Conservation (phyloP, 306 rosid genomes). For the Pueraria montana region DNA sequence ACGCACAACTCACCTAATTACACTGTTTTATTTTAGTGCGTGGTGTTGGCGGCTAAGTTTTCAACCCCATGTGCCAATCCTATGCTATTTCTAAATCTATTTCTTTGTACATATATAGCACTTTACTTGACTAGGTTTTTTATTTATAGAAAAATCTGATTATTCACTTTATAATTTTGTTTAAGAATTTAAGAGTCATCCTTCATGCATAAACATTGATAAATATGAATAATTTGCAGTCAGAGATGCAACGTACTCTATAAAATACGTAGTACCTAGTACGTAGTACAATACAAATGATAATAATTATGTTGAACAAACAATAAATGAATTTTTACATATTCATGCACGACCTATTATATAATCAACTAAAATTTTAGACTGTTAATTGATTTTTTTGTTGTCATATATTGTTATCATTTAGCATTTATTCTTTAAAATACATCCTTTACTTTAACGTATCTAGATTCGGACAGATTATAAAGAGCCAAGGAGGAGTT, state of each 20-base stretch:
- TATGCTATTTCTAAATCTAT: no score
- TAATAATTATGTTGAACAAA: background rate
- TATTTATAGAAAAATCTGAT: background rate
- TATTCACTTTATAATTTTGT: background rate
- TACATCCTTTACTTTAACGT: background rate
- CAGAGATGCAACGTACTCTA: background rate
- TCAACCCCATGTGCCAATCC: background rate
- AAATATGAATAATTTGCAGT: background rate
- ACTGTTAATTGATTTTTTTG: background rate
- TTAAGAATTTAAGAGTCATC: background rate
- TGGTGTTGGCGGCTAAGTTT: background rate
- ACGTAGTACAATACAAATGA: background rate
- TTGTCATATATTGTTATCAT: background rate
- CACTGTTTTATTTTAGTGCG: background rate
- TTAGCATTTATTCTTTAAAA: background rate
- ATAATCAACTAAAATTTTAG: background rate
- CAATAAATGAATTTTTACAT: background rate
- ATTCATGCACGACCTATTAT: background rate
- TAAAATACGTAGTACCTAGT: background rate
- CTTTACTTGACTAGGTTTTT: background rate
- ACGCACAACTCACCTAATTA: background rate
- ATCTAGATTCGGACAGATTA: background rate
- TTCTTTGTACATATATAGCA: no score
- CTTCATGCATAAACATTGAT: background rate
- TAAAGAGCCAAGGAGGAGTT: background rate